phyloP scores from a whole-genome alignment of 2,329 filamentous ascomycete species.

The Talaromyces marneffei region DNA sequence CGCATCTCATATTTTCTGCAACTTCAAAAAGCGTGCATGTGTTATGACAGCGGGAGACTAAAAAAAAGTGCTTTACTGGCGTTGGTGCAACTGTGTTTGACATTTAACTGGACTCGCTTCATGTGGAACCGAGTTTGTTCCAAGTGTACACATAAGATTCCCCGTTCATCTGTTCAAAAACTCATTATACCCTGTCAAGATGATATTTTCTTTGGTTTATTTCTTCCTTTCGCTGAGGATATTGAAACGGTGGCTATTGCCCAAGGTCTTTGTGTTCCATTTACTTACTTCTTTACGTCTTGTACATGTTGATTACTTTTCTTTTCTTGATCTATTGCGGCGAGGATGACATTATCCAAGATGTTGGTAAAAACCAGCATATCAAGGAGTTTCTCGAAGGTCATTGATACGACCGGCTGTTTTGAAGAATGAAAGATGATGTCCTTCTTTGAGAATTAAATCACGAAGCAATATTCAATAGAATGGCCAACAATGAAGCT shows the following conservation, averaged over 20 bases:
- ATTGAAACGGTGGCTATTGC: background rate
- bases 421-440: background rate
- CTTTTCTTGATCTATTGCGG: background rate
- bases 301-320: background rate
- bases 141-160: conserved; percentile 12
- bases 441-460: background rate
- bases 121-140: background rate
- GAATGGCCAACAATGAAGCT: background rate
- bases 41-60: conserved; percentile 14
- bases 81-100: conserved; percentile 9
- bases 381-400: background rate
- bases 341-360: background rate
- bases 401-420: background rate
- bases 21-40: conserved; percentile 13
- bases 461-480: background rate
- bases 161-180: conserved; percentile 3
- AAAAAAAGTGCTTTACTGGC: conserved; percentile 15
- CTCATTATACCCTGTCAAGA: conserved; percentile 13
- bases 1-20: conserved; percentile 9
- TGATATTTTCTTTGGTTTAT: conserved; percentile 1
- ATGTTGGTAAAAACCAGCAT: background rate
- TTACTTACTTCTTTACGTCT: background rate
- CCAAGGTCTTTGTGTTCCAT: background rate
- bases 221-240: background rate
- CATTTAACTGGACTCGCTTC: conserved; percentile 5